Percentiles rank a stretch among this genome's conserved stretches.
These are phyloP conservation scores for Ziziphus jujuba DNA, from an alignment of 306 rosid genomes.

Conservation along the genomic window DNA sequence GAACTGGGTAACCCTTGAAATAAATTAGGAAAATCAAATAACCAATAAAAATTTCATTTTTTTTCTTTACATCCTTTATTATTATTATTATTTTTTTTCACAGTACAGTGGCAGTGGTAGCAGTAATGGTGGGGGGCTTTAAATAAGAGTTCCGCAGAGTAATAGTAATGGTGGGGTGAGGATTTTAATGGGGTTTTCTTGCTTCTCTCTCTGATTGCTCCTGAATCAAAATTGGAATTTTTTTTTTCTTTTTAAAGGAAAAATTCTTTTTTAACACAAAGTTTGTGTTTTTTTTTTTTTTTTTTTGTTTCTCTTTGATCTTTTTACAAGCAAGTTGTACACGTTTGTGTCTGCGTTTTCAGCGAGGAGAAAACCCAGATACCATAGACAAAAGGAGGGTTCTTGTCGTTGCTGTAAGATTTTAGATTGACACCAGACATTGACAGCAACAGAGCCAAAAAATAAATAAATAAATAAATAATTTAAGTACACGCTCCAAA, in stretches of 20 bases:
- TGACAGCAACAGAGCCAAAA: constrained; percentile 26
- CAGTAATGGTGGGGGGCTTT: background rate
- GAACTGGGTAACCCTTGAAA: background rate
- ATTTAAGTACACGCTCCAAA: background rate
- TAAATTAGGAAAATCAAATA: background rate
- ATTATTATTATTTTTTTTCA: too few relatives aligned
- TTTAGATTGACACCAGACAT: constrained; percentile 37
- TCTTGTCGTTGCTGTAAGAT: constrained; percentile 30
- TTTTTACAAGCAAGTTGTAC: too few relatives aligned
- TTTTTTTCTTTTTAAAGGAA: too few relatives aligned
- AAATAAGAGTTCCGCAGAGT: background rate
- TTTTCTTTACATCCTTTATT: background rate
- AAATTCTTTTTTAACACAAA: too few relatives aligned
- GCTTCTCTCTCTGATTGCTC: too few relatives aligned
- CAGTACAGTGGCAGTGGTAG: background rate
- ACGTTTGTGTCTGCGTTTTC: too few relatives aligned
- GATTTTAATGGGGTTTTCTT: constrained; percentile 13
- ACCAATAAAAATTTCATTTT: background rate
- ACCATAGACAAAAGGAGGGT: background rate
- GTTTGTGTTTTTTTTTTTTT: too few relatives aligned
- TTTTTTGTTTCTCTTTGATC: too few relatives aligned
- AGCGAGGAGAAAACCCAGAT: background rate
- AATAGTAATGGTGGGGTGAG: constrained; percentile 15
- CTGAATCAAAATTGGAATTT: too few relatives aligned
- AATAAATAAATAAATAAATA: too few relatives aligned